Conservation (phyloP, 441 rosid species). For the Pelargonium australe region DNA sequence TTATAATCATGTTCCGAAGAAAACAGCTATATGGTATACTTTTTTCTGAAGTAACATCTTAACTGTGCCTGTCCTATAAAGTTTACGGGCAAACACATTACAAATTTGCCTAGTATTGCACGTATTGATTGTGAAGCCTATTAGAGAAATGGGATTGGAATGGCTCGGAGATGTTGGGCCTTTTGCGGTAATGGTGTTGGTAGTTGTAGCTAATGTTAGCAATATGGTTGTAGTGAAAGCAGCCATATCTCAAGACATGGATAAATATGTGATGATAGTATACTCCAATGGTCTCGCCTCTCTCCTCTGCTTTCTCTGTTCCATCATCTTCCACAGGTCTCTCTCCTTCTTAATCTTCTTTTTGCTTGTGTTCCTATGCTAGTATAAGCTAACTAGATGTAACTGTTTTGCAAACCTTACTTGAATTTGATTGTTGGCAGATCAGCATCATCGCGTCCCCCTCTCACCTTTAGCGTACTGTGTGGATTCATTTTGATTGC, state of each 20-base stretch:
- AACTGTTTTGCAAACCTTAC: neutral
- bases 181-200: neutral
- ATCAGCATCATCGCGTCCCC: neutral
- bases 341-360: neutral
- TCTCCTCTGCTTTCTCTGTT: slow-evolving; percentile 29
- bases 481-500: neutral
- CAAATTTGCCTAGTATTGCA: no score
- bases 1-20: no score
- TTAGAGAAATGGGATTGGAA: slow-evolving; percentile 13
- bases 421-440: neutral
- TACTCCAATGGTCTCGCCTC: slow-evolving; percentile 31
- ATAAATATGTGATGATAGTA: slow-evolving; percentile 27
- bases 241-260: slow-evolving; percentile 37
- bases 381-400: neutral
- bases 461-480: neutral
- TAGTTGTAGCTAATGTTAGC: neutral
- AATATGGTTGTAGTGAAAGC: slow-evolving; percentile 30
- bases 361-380: neutral
- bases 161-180: slow-evolving; percentile 16
- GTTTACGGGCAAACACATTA: no score
- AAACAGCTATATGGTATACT: no score
- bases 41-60: no score
- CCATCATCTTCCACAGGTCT: slow-evolving; percentile 16
- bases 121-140: no score
- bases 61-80: no score